Evolutionary conservation across 202 grass and related monocot species (phyloP), one percentile per base, ranked within the genome.

Genomic region (Panicum virgatum): DNA sequence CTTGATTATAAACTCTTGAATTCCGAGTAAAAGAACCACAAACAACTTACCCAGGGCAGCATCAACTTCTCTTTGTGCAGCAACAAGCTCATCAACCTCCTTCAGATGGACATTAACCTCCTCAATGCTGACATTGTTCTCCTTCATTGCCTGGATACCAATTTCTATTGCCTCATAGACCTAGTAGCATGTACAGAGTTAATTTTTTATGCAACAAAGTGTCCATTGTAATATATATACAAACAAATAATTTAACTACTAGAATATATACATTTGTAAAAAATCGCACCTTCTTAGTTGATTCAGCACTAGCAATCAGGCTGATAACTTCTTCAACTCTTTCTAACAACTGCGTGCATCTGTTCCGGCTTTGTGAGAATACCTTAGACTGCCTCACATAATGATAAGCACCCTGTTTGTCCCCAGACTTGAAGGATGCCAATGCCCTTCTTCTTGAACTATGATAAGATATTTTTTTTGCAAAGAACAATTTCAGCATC

Each of bases 81-180:
- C 67, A 91, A 96, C 89, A 83, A 88, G 87, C 45, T 85, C 79
- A 82, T 98, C 83, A 22, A 96, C 74, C 73, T 98, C 96, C 86
- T 92, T 90, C 57, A 98, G 79, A 54, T 90, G 84, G 20, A 44
- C 20, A 14, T 83, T 82, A 86, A 98, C 83, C 77, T 93, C 90
- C 19, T 95, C 89, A 53, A 95, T 69, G 61, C 82, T 91, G 23
- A 93, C 75, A 62, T 80, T 85, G 15, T 94, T 88, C 26, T 95
- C 88, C 45, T 93, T 95, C 51, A 98, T 91, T 62, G 83, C 96
- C 48, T 61, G 59, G 19, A 75, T 75, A 84, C 90, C 87, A 14
- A 98, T 83, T 86, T 95, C 80, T 62, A 95, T 95, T 70, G 90
- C 92, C 70, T 98, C 96, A 85, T 88, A 82, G 82, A 98, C 96